Conservation (phyloP, 2,329 filamentous ascomycete species). For the Lizonia empirigonia region DNA sequence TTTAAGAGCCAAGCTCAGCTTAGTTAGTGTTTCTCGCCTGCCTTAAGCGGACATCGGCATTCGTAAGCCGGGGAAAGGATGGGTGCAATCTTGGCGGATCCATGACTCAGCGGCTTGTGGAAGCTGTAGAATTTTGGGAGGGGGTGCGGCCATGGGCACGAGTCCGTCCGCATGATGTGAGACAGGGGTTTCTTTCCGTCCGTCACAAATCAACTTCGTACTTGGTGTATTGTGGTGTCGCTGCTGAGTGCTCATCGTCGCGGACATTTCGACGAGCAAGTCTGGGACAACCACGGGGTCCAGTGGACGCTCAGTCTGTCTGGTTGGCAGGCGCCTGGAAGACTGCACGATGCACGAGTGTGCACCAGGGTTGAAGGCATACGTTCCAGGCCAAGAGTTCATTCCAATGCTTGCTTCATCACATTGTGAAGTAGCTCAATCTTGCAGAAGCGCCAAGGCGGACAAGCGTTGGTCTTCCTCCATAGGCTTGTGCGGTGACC, state of each 20-base stretch:
- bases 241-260: neutral
- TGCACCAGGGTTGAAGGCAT: slow-evolving; percentile 1
- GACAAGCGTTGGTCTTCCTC: neutral
- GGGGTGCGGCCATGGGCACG: slow-evolving; percentile 1
- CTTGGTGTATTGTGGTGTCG: neutral
- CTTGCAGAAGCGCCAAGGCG: slow-evolving; percentile 1
- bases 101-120: slow-evolving; percentile 7
- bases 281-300: neutral
- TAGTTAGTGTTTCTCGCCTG: neutral
- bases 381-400: neutral
- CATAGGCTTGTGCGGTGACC: slow-evolving; percentile 1
- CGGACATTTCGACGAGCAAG: neutral
- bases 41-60: neutral
- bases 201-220: too few relatives aligned
- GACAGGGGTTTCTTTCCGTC: slow-evolving; percentile 13
- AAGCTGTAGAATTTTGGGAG: neutral
- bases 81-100: neutral
- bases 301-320: too few relatives aligned
- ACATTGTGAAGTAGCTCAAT: neutral
- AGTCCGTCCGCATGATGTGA: slow-evolving; percentile 15
- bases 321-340: too few relatives aligned
- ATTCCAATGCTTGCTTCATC: neutral
- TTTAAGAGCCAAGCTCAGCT: neutral
- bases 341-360: neutral
- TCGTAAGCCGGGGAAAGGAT: neutral